These are phyloP conservation scores for Termitomyces sp. DNA, from an alignment of 768 basidiomycete genomes.

Conservation along the genomic window DNA sequence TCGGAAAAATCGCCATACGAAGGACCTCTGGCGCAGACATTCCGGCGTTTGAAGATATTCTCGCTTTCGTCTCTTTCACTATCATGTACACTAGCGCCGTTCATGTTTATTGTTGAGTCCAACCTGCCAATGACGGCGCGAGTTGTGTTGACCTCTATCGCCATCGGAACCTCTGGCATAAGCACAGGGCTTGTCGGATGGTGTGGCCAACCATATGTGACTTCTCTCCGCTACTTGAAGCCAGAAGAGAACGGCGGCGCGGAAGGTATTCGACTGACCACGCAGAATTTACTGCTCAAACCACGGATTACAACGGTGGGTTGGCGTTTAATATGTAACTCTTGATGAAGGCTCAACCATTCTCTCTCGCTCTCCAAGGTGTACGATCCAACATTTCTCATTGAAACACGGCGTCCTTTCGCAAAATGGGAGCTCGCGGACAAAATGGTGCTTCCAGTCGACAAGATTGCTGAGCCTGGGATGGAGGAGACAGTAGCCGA, in stretches of 20 bases:
- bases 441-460: slow-evolving; percentile 40
- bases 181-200: slow-evolving; percentile 71
- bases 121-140: slow-evolving; percentile 67
- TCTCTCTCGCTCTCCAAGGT: slow-evolving; percentile 28
- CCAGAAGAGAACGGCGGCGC: slow-evolving; percentile 36
- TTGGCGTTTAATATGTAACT: background rate
- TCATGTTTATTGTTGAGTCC: slow-evolving; percentile 80
- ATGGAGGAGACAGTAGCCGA: slow-evolving; percentile 79
- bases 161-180: slow-evolving; percentile 64
- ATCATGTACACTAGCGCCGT: slow-evolving; percentile 64
- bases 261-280: slow-evolving; percentile 65
- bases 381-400: slow-evolving; percentile 70
- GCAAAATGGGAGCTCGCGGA: slow-evolving; percentile 78
- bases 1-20: slow-evolving; percentile 43
- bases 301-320: slow-evolving; percentile 58
- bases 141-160: slow-evolving; percentile 59
- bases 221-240: slow-evolving; percentile 46
- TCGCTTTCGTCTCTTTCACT: slow-evolving; percentile 74
- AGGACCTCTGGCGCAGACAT: slow-evolving; percentile 69
- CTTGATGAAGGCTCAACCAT: background rate
- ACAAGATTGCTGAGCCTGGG: slow-evolving; percentile 33
- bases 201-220: slow-evolving; percentile 74
- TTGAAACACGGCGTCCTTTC: slow-evolving; percentile 61
- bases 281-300: slow-evolving; percentile 53
- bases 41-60: slow-evolving; percentile 76